Conservation (phyloP, 2,329 filamentous ascomycete species). For the Huntiella moniliformis region DNA sequence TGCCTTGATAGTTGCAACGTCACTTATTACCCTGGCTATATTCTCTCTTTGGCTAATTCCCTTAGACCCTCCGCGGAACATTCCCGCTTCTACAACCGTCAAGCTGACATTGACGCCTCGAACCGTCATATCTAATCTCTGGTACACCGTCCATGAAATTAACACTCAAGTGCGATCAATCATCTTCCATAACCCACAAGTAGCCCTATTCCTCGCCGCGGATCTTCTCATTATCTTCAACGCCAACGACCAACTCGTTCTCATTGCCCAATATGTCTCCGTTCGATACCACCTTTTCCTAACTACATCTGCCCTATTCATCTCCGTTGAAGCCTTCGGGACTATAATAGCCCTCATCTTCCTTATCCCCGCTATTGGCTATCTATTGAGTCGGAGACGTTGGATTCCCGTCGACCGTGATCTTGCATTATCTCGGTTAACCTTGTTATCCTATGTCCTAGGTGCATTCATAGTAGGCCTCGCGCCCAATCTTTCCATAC, state of each 20-base stretch:
- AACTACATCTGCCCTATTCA: background rate
- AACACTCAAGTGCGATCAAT: background rate
- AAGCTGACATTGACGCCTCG: background rate
- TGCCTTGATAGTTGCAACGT: conserved; percentile 3
- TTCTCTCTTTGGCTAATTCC: conserved; percentile 3
- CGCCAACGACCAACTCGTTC: conserved; percentile 2
- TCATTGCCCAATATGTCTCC: conserved; percentile 15
- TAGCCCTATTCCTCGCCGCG: conserved; percentile 1
- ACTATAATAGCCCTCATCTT: background rate
- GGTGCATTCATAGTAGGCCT: background rate
- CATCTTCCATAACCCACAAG: background rate
- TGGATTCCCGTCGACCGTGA: background rate
- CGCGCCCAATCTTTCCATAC: background rate
- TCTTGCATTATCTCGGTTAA: conserved; percentile 9
- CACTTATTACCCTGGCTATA: background rate
- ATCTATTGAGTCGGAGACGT: background rate
- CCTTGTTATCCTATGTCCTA: conserved; percentile 6
- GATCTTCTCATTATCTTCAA: conserved; percentile 1
- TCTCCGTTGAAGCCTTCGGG: background rate
- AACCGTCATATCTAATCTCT: background rate
- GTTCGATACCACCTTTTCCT: conserved; percentile 14
- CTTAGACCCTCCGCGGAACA: conserved; percentile 8
- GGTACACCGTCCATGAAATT: background rate
- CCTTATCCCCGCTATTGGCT: background rate
- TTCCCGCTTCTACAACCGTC: background rate